Conservation (phyloP, 768 basidiomycete species). For the Coprinopsis cinerea region DNA sequence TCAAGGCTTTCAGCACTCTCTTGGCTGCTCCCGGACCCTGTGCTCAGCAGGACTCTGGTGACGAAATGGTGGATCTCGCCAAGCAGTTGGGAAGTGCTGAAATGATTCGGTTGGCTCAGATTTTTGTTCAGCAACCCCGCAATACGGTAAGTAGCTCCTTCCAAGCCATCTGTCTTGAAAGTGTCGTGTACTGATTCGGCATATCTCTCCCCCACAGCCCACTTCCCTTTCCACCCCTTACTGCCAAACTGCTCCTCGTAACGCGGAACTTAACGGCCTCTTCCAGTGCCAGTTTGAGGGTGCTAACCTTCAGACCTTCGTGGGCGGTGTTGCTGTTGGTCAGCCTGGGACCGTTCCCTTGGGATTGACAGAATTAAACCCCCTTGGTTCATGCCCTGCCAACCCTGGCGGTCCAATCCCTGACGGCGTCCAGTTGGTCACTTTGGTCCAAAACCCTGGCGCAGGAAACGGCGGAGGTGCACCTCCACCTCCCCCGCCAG, state of each 20-base stretch:
- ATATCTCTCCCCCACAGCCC: slow-evolving; percentile 29
- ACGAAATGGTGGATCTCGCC: slow-evolving; percentile 45
- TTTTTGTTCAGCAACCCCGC: slow-evolving; percentile 47
- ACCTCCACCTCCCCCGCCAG: slow-evolving; percentile 9
- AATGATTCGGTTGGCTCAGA: slow-evolving; percentile 40
- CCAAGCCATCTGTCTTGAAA: neutral
- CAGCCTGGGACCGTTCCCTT: slow-evolving; percentile 39
- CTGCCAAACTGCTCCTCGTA: slow-evolving; percentile 44
- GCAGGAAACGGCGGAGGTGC: slow-evolving; percentile 8
- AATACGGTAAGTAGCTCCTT: slow-evolving; percentile 36
- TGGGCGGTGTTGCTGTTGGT: slow-evolving; percentile 29
- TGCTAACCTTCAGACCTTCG: slow-evolving; percentile 36
- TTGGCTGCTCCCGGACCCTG: slow-evolving; percentile 52
- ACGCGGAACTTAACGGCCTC: slow-evolving; percentile 43
- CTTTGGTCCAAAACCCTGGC: slow-evolving; percentile 30
- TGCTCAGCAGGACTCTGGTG: slow-evolving; percentile 52
- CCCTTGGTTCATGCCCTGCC: slow-evolving; percentile 42
- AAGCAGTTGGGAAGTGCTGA: slow-evolving; percentile 34
- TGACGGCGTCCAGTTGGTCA: slow-evolving; percentile 38
- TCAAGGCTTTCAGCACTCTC: slow-evolving; percentile 51
- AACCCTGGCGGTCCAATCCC: slow-evolving; percentile 36
- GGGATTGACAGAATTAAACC: slow-evolving; percentile 33
- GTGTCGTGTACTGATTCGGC: slow-evolving; percentile 21
- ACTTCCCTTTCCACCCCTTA: slow-evolving; percentile 42
- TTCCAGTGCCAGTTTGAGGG: slow-evolving; percentile 49